These are phyloP conservation scores for Boletus pseudopeckii DNA, from an alignment of 768 basidiomycete species.

Conservation along the genomic window DNA sequence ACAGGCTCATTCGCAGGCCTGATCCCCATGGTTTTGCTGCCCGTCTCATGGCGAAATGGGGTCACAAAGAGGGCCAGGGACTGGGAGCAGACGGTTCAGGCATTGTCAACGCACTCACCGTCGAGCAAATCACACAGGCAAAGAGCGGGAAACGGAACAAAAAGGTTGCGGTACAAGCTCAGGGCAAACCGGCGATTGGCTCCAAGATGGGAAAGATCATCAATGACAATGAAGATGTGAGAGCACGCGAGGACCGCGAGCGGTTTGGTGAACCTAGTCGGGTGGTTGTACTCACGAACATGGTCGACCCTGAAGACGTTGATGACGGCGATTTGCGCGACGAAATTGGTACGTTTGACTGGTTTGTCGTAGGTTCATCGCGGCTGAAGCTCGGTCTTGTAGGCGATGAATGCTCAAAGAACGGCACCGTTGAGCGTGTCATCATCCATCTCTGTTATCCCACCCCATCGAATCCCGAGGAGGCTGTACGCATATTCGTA, in stretches of 20 bases:
- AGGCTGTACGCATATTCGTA: constrained; percentile 90
- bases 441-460: constrained; percentile 77
- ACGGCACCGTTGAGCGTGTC: constrained; percentile 89
- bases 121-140: constrained; percentile 55
- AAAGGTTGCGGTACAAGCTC: constrained; percentile 34
- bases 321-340: constrained; percentile 81
- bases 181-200: constrained; percentile 40
- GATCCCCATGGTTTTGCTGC: constrained; percentile 78
- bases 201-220: constrained; percentile 86
- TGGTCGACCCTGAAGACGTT: constrained; percentile 81
- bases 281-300: constrained; percentile 86
- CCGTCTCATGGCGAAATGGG: constrained; percentile 94
- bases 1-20: constrained; percentile 32
- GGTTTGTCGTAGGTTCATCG: background rate
- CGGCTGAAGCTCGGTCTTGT: background rate
- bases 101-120: constrained; percentile 84
- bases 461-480: constrained; percentile 58
- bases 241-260: constrained; percentile 69
- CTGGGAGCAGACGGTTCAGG: constrained; percentile 81
- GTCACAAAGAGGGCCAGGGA: constrained; percentile 91
- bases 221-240: constrained; percentile 84
- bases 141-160: constrained; percentile 38
- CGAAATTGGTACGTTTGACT: constrained; percentile 69
- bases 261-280: constrained; percentile 87
- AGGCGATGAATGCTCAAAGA: constrained; percentile 92